phyloP scores from a whole-genome alignment of 371 early-diverging fungal species.

The Gilbertella persicaria region DNA sequence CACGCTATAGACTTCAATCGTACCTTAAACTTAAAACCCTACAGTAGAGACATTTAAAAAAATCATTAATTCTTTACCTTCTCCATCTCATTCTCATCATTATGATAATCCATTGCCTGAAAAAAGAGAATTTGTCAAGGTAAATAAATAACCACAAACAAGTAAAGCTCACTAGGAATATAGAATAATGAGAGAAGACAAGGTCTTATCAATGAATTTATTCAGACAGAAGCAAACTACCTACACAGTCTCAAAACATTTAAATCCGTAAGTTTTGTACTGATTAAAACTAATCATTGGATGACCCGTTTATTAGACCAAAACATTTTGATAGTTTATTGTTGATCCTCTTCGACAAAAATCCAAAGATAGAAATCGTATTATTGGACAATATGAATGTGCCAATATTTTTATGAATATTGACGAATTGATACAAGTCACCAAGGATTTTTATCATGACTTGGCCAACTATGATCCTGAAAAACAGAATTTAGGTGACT shows the following conservation, averaged over 20 bases:
- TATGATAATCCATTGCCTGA: slow-evolving; percentile 3
- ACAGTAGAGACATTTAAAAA: slow-evolving; percentile 9
- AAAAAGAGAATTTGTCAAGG: slow-evolving; percentile 22
- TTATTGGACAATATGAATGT: slow-evolving; percentile 25
- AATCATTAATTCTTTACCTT: slow-evolving; percentile 11
- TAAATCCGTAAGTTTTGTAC: slow-evolving; percentile 8
- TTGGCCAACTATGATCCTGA: slow-evolving; percentile 4
- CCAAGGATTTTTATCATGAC: slow-evolving; percentile 17
- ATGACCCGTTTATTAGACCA: neutral
- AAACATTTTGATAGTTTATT: slow-evolving; percentile 9
- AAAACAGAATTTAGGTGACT: slow-evolving; percentile 13
- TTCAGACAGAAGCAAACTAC: slow-evolving; percentile 25
- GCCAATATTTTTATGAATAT: slow-evolving; percentile 32
- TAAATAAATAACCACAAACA: neutral
- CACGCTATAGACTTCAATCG: neutral
- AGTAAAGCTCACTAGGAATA: neutral
- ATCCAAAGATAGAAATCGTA: slow-evolving; percentile 21
- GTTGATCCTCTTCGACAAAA: slow-evolving; percentile 22
- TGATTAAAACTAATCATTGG: neutral
- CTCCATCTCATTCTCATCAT: slow-evolving; percentile 1
- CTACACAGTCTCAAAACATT: slow-evolving; percentile 17
- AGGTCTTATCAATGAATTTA: slow-evolving; percentile 20
- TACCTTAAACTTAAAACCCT: slow-evolving; percentile 1
- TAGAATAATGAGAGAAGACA: slow-evolving; percentile 20
- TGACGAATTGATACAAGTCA: slow-evolving; percentile 23